A percentile compares a stretch with the other conserved stretches of the same genome.
phyloP scores from a whole-genome alignment of 208 protist species.

The Crithidia thermophila region DNA sequence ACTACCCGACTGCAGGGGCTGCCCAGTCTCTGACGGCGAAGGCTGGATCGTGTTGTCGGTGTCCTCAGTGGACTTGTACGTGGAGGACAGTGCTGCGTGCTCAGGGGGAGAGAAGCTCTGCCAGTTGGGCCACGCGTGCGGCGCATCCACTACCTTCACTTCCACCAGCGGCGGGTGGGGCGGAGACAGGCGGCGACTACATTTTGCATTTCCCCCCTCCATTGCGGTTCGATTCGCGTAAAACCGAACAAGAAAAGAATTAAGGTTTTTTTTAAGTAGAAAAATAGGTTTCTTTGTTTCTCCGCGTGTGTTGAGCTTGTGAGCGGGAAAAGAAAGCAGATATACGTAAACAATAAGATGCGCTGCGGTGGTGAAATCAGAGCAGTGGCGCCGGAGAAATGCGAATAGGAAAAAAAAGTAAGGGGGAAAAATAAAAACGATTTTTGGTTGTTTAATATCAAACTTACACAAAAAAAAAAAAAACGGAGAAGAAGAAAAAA shows the following conservation, averaged over 20 bases:
- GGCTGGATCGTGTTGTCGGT: not conserved
- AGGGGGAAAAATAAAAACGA: not conserved
- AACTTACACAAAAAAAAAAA: constrained; percentile 7
- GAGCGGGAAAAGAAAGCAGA: no score
- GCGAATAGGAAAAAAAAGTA: not conserved
- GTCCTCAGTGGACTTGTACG: not conserved
- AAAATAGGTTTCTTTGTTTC: no score
- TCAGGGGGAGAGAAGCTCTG: not conserved
- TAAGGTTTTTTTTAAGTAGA: no score
- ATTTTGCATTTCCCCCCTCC: not conserved
- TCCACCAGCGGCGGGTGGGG: not conserved
- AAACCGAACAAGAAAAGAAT: no score
- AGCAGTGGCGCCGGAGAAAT: no score
- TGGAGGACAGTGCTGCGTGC: not conserved
- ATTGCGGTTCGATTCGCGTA: no score
- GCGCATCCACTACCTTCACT: not conserved
- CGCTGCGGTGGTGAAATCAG: no score
- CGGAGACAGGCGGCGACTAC: not conserved
- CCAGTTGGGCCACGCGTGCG: constrained; percentile 20
- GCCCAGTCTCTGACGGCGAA: not conserved
- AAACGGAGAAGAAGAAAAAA: constrained; percentile 1
- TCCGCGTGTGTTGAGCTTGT: no score
- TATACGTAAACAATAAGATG: not conserved
- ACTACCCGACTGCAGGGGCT: not conserved
- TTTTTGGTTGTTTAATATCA: not conserved